Base-by-base conservation (phyloP, 805 yeast species). In the Candida oleophila region DNA sequence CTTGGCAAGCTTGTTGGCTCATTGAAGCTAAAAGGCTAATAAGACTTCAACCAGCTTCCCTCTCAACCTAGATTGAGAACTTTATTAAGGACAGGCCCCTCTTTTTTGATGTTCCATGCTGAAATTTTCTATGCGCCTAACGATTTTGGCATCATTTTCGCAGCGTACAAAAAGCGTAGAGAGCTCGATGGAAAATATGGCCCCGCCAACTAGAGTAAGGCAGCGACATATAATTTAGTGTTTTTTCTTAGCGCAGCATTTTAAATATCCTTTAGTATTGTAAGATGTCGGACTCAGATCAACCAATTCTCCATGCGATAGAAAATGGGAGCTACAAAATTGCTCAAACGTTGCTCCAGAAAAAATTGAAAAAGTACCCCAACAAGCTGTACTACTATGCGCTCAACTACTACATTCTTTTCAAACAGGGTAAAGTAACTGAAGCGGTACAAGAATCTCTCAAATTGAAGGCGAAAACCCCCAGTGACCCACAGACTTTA, bases 401-500 rank as follows among this genome's bases (percentile, higher is more conserved):
- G 1, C 60, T 80, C 41, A 63, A 67, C 41, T 61, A 69, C 32
- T 66, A 67, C 42, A 55, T 69, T 8, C 55, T 65, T 15, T 66
- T 65, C 22, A 55, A 62, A 33, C 57, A 57, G 16, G 76, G 76
- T 14, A 55, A 69, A 22, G 47, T 52, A 7, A 49, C 54, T 2
- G 66, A 62, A 40, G 74, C 80, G 1, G 11, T 64, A 42, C 38
- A 65, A 45, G 64, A 68, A 50, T 49, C 63, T 21, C 48, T 65
- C 45, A 46, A 52, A 20, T 53, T 72, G 8, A 43, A 60, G 44
- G 50, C 57, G 14, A 70, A 70, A 46, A 61, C 59, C 1, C 86
- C 87, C 1, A 78, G 74, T 52, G 90, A 86, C 53, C 70, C 76
- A 0, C 68, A 73, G 30, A 66, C 89, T 0, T 60, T 86, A 45